Evolutionary conservation across 306 rosid species (phyloP), one percentile per base, ranked within the genome.

Genomic region (Begonia loranthoides): DNA sequence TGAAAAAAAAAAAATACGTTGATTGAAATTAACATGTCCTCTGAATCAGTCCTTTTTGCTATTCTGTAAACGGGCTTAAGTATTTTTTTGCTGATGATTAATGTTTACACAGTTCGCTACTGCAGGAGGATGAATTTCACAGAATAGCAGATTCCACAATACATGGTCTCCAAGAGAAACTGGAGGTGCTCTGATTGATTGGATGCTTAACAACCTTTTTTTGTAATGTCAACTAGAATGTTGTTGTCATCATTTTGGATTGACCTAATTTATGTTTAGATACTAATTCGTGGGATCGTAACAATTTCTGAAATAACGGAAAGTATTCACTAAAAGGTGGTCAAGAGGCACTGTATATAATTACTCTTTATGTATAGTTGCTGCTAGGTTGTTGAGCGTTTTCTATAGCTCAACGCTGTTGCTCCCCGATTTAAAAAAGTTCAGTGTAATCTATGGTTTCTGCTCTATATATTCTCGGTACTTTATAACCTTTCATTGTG

Each of bases 111-210:
- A 85, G 94, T 70, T 80, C 94, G 58, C 17, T 80, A 50, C 67
- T 90, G 56, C 74, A 74, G 76, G 95, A 82, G 73, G 83, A 68
- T 74, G 95, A 90, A 45, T 90, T 68, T 69, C 92, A 83, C 34
- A 70, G 48, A 51, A 65, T 76, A 41, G 92, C 88, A 55, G 87
- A 86, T 61, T 72, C 83, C 62, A 74, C 99, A 45, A 83, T 86
- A 55, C 88, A 78, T 48, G 71, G 63, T 34, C 63, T 90, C 7
- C 95, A 80, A 66, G 92, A 85, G 76, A 82, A 83, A 69, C 49
- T 90, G 5, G 99, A 90, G 95, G 97, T 28, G 9, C 36, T 28
- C 9, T 28, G 2, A 28, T 22, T 82, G 54, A 9, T 12, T 60
- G 12, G 58, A 9, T 52, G 41, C 22, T 17, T 21, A 33, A 40